Evolutionary conservation across 805 yeast genomes (phyloP).

Genomic region (Wickerhamiella nectarea): DNA sequence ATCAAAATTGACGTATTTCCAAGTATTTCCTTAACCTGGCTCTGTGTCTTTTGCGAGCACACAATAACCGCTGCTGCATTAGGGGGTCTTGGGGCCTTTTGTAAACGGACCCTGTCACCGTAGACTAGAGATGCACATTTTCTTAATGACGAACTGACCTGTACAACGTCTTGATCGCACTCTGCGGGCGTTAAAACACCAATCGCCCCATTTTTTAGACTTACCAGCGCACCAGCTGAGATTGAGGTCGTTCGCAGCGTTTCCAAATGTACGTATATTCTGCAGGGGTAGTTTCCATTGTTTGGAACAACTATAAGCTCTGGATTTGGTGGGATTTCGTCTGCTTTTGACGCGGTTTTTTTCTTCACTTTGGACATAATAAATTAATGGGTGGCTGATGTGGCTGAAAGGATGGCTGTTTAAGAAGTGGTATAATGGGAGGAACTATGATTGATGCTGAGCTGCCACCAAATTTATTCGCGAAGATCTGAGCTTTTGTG

Average conservation of each 20-base stretch:
- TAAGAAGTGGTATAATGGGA: too few species aligned
- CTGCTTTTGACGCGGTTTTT: slow-evolving; percentile 5
- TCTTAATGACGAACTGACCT: slow-evolving; percentile 26
- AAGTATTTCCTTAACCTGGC: slow-evolving; percentile 25
- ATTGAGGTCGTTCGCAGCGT: slow-evolving; percentile 18
- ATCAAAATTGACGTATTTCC: slow-evolving; percentile 27
- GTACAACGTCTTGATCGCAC: slow-evolving; percentile 19
- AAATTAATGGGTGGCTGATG: not conserved
- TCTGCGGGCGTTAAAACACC: slow-evolving; percentile 23
- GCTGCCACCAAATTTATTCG: too few species aligned
- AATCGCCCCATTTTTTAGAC: slow-evolving; percentile 14
- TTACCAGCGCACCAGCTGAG: slow-evolving; percentile 22
- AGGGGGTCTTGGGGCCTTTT: slow-evolving; percentile 38
- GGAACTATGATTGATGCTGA: too few species aligned
- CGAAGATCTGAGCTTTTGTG: too few species aligned
- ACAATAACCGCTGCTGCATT: slow-evolving; percentile 30
- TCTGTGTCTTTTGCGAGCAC: slow-evolving; percentile 15
- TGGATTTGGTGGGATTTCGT: not conserved
- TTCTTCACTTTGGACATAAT: slow-evolving; percentile 10
- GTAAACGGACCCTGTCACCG: slow-evolving; percentile 40
- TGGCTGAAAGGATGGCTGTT: not conserved
- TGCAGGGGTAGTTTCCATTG: slow-evolving; percentile 18
- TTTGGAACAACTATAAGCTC: not conserved
- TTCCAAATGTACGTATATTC: slow-evolving; percentile 20
- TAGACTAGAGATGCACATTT: slow-evolving; percentile 31